Base-by-base conservation (phyloP, 2,329 filamentous ascomycete species). In the Plenodomus lindquistii region DNA sequence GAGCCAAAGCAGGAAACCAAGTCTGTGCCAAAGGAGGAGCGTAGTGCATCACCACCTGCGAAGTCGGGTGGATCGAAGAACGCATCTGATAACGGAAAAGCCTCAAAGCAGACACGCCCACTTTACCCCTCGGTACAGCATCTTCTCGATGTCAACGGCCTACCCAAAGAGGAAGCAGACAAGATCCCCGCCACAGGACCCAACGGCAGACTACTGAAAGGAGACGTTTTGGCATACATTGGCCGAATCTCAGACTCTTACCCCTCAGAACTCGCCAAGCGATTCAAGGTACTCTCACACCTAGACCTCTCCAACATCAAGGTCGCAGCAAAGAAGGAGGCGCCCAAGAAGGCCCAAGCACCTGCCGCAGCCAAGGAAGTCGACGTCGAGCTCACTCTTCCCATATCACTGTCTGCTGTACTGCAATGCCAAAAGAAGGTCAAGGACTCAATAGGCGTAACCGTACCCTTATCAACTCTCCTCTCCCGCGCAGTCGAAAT, bases 231-330 rank as follows among this genome's bases (percentile, higher is more conserved):
- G 44, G 92, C 91, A 40, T 94, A 93, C 73, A 75, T 97, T 15
- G 94, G 94, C 54, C 79, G 81, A 60, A 90, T 97, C 65, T 79
- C 86, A 51, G 78, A 85, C 55, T 80, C 85, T 50, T 88, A 89
- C 59, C 88, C 93, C 2, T 81, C 83, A 18, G 79, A 85, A 52
- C 81, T 91, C 60, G 88, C 89, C 46, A 78, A 82, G 48, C 85
- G 84, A 43, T 86, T 96, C 67, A 79, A 84, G 51, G 87, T 91
- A 73, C 84, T 94, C 40, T 78, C 83, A 36, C 91, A 95, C 72
- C 85, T 99, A 44, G 93, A 99, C 71, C 84, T 99, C 19, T 94
- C 88, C 78, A 96, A 97, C 78, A 93, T 97, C 78, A 95, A 96
- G 79, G 77, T 93, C 50, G 87, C 86, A 40, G 63, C 73, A 19